Conservation (phyloP, 73 alveolate species). For the Effrenium voratum region DNA sequence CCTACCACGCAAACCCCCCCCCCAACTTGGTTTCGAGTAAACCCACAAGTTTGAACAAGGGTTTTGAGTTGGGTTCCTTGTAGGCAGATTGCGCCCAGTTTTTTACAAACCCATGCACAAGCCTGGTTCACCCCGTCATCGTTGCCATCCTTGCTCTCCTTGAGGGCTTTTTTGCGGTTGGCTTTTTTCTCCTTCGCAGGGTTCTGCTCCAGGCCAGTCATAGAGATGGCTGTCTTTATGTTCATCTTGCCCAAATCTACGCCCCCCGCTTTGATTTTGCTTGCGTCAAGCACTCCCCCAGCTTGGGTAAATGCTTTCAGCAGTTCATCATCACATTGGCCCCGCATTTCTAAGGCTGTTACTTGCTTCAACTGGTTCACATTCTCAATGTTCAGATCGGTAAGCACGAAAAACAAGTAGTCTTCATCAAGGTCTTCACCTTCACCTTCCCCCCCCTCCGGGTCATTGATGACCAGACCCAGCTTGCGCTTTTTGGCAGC, state of each 20-base stretch:
- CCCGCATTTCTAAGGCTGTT: background rate
- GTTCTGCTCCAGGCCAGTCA: background rate
- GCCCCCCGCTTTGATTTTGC: background rate
- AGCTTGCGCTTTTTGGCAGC: background rate
- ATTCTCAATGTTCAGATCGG: conserved; percentile 3
- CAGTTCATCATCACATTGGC: background rate
- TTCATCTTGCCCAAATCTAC: background rate
- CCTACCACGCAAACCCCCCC: no score
- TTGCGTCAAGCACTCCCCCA: background rate
- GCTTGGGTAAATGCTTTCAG: conserved; percentile 20
- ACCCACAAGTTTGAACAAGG: background rate
- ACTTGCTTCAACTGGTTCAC: background rate
- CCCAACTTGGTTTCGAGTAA: background rate
- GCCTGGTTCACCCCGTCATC: background rate
- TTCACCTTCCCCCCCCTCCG: no score
- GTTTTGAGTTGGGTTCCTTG: background rate
- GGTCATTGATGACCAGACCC: background rate
- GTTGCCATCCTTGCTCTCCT: background rate
- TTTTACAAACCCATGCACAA: background rate
- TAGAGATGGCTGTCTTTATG: background rate
- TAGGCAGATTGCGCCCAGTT: background rate
- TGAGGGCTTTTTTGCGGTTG: background rate
- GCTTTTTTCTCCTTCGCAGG: background rate
- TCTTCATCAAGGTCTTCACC: no score
- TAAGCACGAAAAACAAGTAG: background rate